Percentiles rank a stretch among this genome's conserved stretches.
These are phyloP conservation scores for Hibiscus tridactylites DNA, from an alignment of 345 rosid genomes.

Conservation along the genomic window DNA sequence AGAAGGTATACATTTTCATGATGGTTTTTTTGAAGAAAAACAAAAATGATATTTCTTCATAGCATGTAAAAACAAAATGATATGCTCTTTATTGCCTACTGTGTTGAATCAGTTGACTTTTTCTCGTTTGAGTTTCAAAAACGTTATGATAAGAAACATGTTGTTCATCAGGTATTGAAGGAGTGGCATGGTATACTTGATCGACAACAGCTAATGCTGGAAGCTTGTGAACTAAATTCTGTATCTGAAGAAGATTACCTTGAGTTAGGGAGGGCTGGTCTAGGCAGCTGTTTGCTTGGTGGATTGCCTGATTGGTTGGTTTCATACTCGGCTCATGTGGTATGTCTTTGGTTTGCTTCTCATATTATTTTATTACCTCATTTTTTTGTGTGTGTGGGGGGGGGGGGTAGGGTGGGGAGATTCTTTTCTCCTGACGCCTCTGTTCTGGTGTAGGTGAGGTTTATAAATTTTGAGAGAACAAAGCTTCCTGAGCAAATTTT, in stretches of 20 bases:
- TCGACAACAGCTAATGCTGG: conserved; percentile 79
- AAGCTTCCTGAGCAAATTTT: conserved; percentile 93
- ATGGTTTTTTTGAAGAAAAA: neutral
- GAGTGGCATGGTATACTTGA: conserved; percentile 90
- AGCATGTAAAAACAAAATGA: neutral
- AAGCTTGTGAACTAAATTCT: conserved; percentile 72
- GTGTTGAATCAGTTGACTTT: neutral
- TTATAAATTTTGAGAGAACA: conserved; percentile 88
- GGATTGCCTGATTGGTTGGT: conserved; percentile 95
- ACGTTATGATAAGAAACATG: conserved; percentile 4
- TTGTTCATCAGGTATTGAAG: conserved; percentile 59
- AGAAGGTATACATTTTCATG: conserved; percentile 45
- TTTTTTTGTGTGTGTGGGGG: neutral
- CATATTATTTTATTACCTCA: neutral
- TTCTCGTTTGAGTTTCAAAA: neutral
- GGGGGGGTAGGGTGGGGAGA: neutral
- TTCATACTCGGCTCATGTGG: conserved; percentile 95
- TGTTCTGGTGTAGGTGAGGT: conserved; percentile 71
- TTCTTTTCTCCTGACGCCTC: conserved; percentile 6
- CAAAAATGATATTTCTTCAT: neutral
- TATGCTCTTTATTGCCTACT: neutral
- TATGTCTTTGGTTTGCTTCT: conserved; percentile 29
- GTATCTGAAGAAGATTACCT: conserved; percentile 96
- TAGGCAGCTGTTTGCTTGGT: conserved; percentile 96
- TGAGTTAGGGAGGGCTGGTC: conserved; percentile 93